phyloP scores from a whole-genome alignment of 2,329 filamentous ascomycete species.

The Apiospora koreana region DNA sequence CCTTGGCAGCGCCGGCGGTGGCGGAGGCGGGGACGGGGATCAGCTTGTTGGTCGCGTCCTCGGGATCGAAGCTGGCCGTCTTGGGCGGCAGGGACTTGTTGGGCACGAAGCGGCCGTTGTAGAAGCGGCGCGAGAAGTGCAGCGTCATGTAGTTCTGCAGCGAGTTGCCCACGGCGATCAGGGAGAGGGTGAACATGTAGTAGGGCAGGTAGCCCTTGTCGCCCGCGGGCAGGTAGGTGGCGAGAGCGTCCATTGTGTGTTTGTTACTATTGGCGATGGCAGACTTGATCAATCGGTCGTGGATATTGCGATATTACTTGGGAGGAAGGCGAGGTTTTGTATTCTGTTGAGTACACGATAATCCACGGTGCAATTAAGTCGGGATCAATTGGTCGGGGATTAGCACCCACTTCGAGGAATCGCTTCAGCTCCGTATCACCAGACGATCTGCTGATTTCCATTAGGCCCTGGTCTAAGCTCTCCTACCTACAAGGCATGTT shows the following conservation, averaged over 20 bases:
- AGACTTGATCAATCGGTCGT: neutral
- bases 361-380: neutral
- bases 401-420: neutral
- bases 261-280: neutral
- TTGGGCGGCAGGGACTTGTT: slow-evolving; percentile 47
- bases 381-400: neutral
- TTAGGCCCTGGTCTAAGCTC: neutral
- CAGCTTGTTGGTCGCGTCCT: slow-evolving; percentile 56
- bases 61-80: slow-evolving; percentile 46
- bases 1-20: slow-evolving; percentile 32
- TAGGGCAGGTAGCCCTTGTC: slow-evolving; percentile 58
- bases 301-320: neutral
- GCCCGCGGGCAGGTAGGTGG: slow-evolving; percentile 41
- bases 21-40: slow-evolving; percentile 39
- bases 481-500: neutral
- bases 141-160: slow-evolving; percentile 81
- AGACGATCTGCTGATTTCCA: neutral
- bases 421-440: neutral
- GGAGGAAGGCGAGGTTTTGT: neutral
- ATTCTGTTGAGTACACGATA: neutral
- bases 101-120: slow-evolving; percentile 65
- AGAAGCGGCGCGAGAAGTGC: slow-evolving; percentile 83
- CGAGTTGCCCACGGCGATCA: slow-evolving; percentile 82
- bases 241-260: slow-evolving; percentile 46
- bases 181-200: slow-evolving; percentile 69